phyloP scores from a whole-genome alignment of 352 stramenopile genomes.

The Phytophthora pseudosyringae region DNA sequence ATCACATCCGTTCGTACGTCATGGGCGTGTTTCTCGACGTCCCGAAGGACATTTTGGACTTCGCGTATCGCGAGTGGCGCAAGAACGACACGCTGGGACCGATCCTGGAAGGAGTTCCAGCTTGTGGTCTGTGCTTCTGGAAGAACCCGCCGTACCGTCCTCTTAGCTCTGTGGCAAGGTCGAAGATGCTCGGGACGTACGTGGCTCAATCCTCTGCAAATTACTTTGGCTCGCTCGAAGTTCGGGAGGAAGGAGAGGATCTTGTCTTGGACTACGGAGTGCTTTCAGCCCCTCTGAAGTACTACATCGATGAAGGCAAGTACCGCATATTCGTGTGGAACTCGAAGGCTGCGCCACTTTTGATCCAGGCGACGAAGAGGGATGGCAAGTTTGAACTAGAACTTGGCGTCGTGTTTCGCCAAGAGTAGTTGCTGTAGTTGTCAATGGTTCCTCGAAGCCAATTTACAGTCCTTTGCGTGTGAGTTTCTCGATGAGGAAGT shows the following conservation, averaged over 20 bases:
- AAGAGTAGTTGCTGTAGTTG: constrained; percentile 1
- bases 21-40: constrained; percentile 54
- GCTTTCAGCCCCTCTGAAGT: constrained; percentile 32
- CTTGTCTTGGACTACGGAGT: constrained; percentile 35
- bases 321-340: constrained; percentile 34
- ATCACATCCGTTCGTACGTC: constrained; percentile 73
- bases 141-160: constrained; percentile 37
- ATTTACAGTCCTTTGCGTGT: too few species aligned
- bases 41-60: constrained; percentile 56
- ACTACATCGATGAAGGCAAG: constrained; percentile 35
- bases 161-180: constrained; percentile 31
- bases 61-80: constrained; percentile 24
- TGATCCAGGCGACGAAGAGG: constrained; percentile 26
- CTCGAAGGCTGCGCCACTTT: constrained; percentile 23
- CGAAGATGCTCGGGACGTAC: constrained; percentile 56
- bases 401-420: constrained; percentile 37
- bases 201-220: constrained; percentile 30
- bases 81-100: constrained; percentile 41
- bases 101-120: constrained; percentile 37
- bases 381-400: constrained; percentile 37
- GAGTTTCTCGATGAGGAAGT: too few species aligned
- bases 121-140: constrained; percentile 54
- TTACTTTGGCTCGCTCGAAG: constrained; percentile 46
- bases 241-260: constrained; percentile 28
- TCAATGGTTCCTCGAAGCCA: too few species aligned